Conservation (phyloP, 2,329 filamentous ascomycete genomes). For the Xylogone sp. region DNA sequence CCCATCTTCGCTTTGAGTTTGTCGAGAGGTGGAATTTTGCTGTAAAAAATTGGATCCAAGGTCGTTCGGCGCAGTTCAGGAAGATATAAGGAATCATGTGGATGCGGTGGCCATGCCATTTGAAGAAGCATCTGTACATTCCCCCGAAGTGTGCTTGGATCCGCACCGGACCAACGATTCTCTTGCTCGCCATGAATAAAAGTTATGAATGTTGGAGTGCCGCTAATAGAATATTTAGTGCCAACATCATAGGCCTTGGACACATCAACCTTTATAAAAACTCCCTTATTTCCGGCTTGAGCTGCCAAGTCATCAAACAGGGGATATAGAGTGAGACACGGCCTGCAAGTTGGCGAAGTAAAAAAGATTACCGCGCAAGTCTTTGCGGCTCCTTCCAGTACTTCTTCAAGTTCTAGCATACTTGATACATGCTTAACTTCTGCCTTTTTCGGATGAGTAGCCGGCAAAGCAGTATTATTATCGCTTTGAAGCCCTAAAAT, state of each 20-base stretch:
- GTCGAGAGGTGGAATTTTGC: slow-evolving; percentile 75
- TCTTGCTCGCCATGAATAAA: slow-evolving; percentile 73
- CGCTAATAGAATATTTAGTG: slow-evolving; percentile 62
- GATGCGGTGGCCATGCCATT: slow-evolving; percentile 72
- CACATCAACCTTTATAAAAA: slow-evolving; percentile 81
- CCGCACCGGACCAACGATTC: slow-evolving; percentile 77
- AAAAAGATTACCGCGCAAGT: slow-evolving; percentile 86
- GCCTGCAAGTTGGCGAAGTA: slow-evolving; percentile 80
- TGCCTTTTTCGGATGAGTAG: slow-evolving; percentile 10
- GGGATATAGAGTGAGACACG: slow-evolving; percentile 81
- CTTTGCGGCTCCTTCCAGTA: slow-evolving; percentile 55
- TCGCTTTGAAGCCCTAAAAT: slow-evolving; percentile 22
- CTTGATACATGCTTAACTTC: slow-evolving; percentile 58
- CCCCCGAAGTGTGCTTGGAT: slow-evolving; percentile 60
- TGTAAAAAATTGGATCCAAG: slow-evolving; percentile 62
- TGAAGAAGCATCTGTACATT: slow-evolving; percentile 73
- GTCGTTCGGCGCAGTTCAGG: slow-evolving; percentile 64
- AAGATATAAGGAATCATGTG: slow-evolving; percentile 67
- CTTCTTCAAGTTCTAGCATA: slow-evolving; percentile 54
- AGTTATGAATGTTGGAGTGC: slow-evolving; percentile 86
- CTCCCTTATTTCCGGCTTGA: slow-evolving; percentile 63
- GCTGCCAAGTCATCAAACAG: slow-evolving; percentile 75
- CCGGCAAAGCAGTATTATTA: slow-evolving; percentile 11
- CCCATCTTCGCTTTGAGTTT: slow-evolving; percentile 82
- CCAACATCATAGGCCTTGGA: slow-evolving; percentile 61